Evolutionary conservation across 1,139 yeast genomes (phyloP), one percentile per base, ranked within the genome.

Genomic region (Saccharomyces uvarum): DNA sequence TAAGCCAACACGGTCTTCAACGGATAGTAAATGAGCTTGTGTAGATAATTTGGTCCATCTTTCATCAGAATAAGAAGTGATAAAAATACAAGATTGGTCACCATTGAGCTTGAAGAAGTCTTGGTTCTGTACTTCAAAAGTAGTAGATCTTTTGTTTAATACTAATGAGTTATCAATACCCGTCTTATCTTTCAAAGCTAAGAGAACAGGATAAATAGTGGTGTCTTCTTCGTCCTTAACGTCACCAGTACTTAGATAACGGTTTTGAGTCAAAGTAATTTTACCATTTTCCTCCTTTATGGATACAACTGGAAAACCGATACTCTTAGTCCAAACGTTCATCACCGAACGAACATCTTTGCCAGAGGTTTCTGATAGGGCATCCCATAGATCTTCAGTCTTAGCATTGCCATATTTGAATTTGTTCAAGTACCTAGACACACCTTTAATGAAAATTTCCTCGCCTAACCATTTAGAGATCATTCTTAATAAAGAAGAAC

Each of bases 1-100:
- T 61, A 88, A 80, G 54, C 95, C 95, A 55, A 87, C 86, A 71
- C 95, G 83, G 70, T 88, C 96, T 69, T 86, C 91, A 52, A 85
- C 88, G 6, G 91, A 78, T 61, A 88, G 77, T 61, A 80, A 75
- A 31, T 88, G 87, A 56, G 89, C 90, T 53, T 88, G 89, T 61
- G 78, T 71, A 55, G 93, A 89, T 62, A 89, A 79, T 71, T 83
- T 84, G 52, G 76, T 70, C 83, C 95, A 82, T 70, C 96, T 86
- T 54, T 80, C 83, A 42, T 85, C 77, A 11, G 87, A 76, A 72
- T 90, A 89, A 32, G 86, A 80, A 51, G 95, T 86, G 68, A 96
- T 82, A 75, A 83, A 89, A 56, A 89, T 80, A 68, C 96, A 95
- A 51, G 88, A 79, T 71, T 86, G 95, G 63, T 88, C 86, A 54